Conservation (phyloP, 371 early-diverging fungal genomes). For the Mucor circinelloides region DNA sequence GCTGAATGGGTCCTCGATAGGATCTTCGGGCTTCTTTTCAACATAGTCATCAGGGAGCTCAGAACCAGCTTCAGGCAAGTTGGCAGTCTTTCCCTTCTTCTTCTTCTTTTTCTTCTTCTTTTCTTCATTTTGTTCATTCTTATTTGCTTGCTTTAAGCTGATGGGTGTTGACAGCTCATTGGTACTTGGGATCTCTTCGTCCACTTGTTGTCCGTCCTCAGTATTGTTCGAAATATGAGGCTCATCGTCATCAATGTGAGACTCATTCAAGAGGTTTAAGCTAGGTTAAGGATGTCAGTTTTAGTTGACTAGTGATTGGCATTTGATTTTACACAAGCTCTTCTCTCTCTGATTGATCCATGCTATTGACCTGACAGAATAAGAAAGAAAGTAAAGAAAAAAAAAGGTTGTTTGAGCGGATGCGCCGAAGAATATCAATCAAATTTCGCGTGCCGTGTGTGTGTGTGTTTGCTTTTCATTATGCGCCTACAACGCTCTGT, state of each 20-base stretch:
- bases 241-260: constrained; percentile 1
- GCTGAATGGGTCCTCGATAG: constrained; percentile 42
- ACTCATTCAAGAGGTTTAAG: not conserved
- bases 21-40: constrained; percentile 49
- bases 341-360: constrained; percentile 3
- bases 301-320: no score
- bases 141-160: constrained; percentile 21
- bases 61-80: constrained; percentile 60
- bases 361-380: not conserved
- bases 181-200: constrained; percentile 16
- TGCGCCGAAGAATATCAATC: not conserved
- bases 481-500: not conserved
- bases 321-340: not conserved
- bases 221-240: not conserved
- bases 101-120: constrained; percentile 63
- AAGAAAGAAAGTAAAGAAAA: not conserved
- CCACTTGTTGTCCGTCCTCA: constrained; percentile 2
- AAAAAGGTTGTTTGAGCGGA: not conserved
- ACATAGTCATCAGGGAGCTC: constrained; percentile 38
- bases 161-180: constrained; percentile 33
- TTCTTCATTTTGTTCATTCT: constrained; percentile 4
- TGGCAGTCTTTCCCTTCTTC: constrained; percentile 50
- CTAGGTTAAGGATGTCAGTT: not conserved
- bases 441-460: not conserved
- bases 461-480: not conserved